Evolutionary conservation across 306 rosid genomes (phyloP), one percentile per base, ranked within the genome.

Genomic region (Cicer chorassanicum): DNA sequence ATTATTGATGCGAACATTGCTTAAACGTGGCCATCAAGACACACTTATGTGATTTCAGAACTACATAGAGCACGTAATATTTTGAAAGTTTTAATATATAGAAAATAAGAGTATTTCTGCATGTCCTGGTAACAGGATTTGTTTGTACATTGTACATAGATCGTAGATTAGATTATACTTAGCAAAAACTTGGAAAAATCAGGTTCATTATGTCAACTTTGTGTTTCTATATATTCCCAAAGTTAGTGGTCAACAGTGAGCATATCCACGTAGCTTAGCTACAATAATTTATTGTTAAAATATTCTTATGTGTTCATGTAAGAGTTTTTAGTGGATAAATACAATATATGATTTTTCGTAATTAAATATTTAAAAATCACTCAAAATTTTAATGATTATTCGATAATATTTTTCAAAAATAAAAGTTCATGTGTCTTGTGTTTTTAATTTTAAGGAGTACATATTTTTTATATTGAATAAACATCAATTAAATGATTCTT

Each of bases 11-110:
- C 59, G 9, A 88, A 60, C 19, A 46, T 74, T 64, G 56, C 75
- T 77, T 42, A 29, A 36, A 8, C 74, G 19, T 13, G 5, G 18
- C 43, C 18, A 59, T 34, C 34, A 59, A 29, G 42, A 59, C 1
- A 9, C 8, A 1, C 18, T 54, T 8, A 16, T 16, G 34, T 8
- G 68, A 70, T 73, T 70, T 54, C 51, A 44, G 74, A 73, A n/a
- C 63, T 38, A 70, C 77, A 77, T 73, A 70, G 62, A 77, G 82
- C 83, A 68, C 67, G 45, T 16, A 46, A 66, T 68, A 67, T 82
- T 82, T 51, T 71, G 44, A 42, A 48, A 77, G 72, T 48, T 19
- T 36, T 24, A 24, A 72, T 53, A 14, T 49, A 34, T 50, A 15
- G 73, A 19, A 43, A 65, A 66, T 39, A 54, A 42, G 74, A 50